Percentiles rank a stretch among this genome's conserved stretches.
These are phyloP conservation scores for Backusella sp. DNA, from an alignment of 192 early-diverging fungal genomes.

Conservation along the genomic window DNA sequence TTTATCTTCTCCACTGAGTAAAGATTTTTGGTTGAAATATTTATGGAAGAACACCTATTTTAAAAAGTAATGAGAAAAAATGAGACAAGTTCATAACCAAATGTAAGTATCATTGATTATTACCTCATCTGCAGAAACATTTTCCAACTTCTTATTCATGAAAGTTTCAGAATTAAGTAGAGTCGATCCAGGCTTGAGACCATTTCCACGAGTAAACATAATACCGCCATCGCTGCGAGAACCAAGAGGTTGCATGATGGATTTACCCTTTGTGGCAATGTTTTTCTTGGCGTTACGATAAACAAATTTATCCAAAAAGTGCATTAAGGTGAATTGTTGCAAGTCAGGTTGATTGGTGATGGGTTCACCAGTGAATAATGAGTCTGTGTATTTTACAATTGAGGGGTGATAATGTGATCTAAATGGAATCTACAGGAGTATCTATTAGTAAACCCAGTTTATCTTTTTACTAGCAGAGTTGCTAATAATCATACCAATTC, in stretches of 20 bases:
- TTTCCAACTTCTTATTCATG: constrained; percentile 52
- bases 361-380: constrained; percentile 65
- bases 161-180: constrained; percentile 69
- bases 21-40: constrained; percentile 67
- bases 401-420: constrained; percentile 90
- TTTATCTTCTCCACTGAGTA: constrained; percentile 13
- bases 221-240: constrained; percentile 54
- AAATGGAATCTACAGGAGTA: constrained; percentile 53
- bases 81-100: not conserved
- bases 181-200: constrained; percentile 32
- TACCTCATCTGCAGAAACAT: constrained; percentile 76
- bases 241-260: constrained; percentile 64
- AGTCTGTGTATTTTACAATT: constrained; percentile 76
- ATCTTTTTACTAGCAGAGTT: not conserved
- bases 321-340: constrained; percentile 85
- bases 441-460: not conserved
- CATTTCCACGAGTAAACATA: constrained; percentile 62
- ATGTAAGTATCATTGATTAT: not conserved
- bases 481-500: constrained; percentile 62
- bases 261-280: constrained; percentile 55
- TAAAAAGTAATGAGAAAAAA: not conserved
- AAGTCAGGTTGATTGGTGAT: constrained; percentile 76
- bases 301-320: constrained; percentile 95
- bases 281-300: constrained; percentile 90
- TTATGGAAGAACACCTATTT: constrained; percentile 70